These are phyloP conservation scores for Fraxinus americana DNA, from an alignment of 257 asterid species.

Conservation along the genomic window DNA sequence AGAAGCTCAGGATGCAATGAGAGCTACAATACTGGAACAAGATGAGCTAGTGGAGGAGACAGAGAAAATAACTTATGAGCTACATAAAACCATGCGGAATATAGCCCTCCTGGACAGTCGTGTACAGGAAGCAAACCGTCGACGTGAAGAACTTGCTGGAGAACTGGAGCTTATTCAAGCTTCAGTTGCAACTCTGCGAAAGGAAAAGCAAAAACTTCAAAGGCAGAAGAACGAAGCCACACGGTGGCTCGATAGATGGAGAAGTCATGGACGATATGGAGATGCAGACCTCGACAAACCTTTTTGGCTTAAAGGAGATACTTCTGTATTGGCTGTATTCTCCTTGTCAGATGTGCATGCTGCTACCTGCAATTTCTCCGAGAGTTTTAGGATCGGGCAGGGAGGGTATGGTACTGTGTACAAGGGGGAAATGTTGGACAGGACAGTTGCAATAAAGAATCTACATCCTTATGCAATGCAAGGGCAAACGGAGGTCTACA, in stretches of 20 bases:
- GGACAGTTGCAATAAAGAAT: slow-evolving; percentile 74
- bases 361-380: slow-evolving; percentile 80
- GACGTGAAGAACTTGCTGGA: slow-evolving; percentile 54
- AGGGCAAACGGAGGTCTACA: slow-evolving; percentile 54
- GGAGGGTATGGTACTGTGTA: slow-evolving; percentile 74
- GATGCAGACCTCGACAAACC: slow-evolving; percentile 21
- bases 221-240: slow-evolving; percentile 39
- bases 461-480: slow-evolving; percentile 52
- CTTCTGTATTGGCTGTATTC: slow-evolving; percentile 51
- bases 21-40: slow-evolving; percentile 45
- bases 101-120: slow-evolving; percentile 62
- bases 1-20: slow-evolving; percentile 59
- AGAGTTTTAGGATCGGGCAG: slow-evolving; percentile 67
- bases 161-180: slow-evolving; percentile 63
- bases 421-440: slow-evolving; percentile 70
- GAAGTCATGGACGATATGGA: slow-evolving; percentile 34
- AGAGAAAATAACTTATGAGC: slow-evolving; percentile 41
- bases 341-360: slow-evolving; percentile 60
- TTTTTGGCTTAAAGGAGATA: slow-evolving; percentile 28
- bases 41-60: slow-evolving; percentile 53
- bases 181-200: slow-evolving; percentile 47
- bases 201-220: slow-evolving; percentile 65
- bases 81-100: slow-evolving; percentile 54
- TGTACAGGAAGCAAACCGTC: slow-evolving; percentile 60
- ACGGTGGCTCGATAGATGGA: slow-evolving; percentile 52